Conservation (phyloP, 106 monocot species). For the Posidonia australis region DNA sequence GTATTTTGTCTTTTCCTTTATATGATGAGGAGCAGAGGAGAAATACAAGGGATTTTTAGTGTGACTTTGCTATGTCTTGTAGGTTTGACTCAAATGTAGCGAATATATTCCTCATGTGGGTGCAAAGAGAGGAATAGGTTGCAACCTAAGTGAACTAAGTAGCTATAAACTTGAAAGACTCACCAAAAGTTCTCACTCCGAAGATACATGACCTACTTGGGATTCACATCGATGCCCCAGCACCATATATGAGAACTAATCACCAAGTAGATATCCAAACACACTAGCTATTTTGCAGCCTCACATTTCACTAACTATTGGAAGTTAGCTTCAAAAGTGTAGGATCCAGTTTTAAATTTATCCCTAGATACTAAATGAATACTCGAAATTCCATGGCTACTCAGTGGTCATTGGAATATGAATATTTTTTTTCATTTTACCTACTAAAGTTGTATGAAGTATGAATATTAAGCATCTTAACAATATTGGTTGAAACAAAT, state of each 20-base stretch:
- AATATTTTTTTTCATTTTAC: too few species aligned
- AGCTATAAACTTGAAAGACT: conserved; percentile 61
- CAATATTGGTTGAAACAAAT: too few species aligned
- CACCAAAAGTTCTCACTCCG: conserved; percentile 71
- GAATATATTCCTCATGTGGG: conserved; percentile 84
- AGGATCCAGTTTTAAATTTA: not conserved
- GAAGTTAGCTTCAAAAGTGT: not conserved
- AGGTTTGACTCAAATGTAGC: conserved; percentile 96
- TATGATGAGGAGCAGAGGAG: too few species aligned
- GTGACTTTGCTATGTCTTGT: not conserved
- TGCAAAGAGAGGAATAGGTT: conserved; percentile 80
- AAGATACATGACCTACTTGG: conserved; percentile 80
- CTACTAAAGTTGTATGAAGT: too few species aligned
- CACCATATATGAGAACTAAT: not conserved
- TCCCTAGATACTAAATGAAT: conserved; percentile 78
- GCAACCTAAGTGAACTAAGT: conserved; percentile 49
- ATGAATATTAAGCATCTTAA: too few species aligned
- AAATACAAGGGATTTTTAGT: too few species aligned
- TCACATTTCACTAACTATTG: not conserved
- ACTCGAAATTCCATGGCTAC: conserved; percentile 79
- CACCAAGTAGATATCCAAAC: conserved; percentile 15
- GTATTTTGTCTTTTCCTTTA: too few species aligned
- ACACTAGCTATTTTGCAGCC: not conserved
- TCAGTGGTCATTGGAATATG: conserved; percentile 76
- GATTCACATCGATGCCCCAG: conserved; percentile 30